Conservation (phyloP, 371 early-diverging fungal species). For the Apophysomyces trapeziformis region DNA sequence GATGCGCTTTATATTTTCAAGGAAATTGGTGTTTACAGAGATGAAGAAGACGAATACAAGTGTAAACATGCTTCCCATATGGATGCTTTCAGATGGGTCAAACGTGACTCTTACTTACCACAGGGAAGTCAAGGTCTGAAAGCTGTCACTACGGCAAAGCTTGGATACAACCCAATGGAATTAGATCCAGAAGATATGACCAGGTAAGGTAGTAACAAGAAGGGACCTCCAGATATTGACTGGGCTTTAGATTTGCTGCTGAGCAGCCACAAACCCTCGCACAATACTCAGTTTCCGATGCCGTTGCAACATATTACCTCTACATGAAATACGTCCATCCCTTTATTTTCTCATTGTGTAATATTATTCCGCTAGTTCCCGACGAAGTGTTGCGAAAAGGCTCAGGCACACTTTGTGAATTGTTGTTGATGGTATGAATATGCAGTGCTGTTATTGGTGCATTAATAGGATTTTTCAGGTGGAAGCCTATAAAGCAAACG, state of each 20-base stretch:
- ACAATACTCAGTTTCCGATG: constrained; percentile 99
- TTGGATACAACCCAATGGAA: constrained; percentile 99
- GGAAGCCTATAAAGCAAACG: constrained; percentile 89
- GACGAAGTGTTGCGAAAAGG: constrained; percentile 98
- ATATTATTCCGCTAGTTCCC: constrained; percentile 97
- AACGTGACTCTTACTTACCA: constrained; percentile 99
- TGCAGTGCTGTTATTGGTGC: background rate
- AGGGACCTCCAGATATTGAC: background rate
- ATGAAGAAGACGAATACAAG: constrained; percentile 87
- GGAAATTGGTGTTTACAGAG: constrained; percentile 88
- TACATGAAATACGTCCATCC: constrained; percentile 99
- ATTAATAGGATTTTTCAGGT: constrained; percentile 51
- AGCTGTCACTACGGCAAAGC: constrained; percentile 96
- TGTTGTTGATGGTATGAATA: constrained; percentile 89
- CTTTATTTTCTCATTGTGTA: constrained; percentile 99
- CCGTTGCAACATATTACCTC: constrained; percentile 99
- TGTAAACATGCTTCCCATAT: constrained; percentile 94
- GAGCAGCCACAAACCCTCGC: constrained; percentile 97
- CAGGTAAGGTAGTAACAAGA: constrained; percentile 35
- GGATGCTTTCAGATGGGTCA: constrained; percentile 99
- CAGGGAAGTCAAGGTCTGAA: constrained; percentile 98
- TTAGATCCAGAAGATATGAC: constrained; percentile 99
- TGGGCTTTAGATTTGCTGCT: constrained; percentile 70
- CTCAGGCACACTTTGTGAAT: constrained; percentile 98
- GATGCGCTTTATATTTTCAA: constrained; percentile 15